phyloP scores from a whole-genome alignment of 2,329 filamentous ascomycete species.

The Neoscytalidium dimidiatum region DNA sequence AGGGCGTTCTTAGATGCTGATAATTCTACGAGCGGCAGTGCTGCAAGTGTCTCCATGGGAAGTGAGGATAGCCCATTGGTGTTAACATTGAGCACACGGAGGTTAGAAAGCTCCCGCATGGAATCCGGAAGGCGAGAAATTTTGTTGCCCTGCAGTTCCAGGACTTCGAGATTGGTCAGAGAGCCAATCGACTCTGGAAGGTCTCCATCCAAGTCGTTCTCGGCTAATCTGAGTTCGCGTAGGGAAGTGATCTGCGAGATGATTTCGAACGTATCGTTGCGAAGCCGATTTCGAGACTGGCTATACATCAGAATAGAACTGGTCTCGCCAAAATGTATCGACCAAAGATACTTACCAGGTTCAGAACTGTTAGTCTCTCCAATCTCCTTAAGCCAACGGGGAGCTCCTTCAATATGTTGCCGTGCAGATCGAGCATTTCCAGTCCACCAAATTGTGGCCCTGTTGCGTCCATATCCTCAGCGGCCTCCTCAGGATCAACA shows the following conservation, averaged over 20 bases:
- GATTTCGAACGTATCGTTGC: slow-evolving; percentile 69
- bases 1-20: slow-evolving; percentile 77
- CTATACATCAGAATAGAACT: slow-evolving; percentile 6
- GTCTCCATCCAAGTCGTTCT: slow-evolving; percentile 64
- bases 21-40: slow-evolving; percentile 72
- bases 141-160: slow-evolving; percentile 82
- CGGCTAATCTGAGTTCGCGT: slow-evolving; percentile 77
- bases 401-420: slow-evolving; percentile 72
- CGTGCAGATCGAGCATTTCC: slow-evolving; percentile 81
- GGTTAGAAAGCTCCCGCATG: slow-evolving; percentile 65
- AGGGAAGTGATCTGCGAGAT: slow-evolving; percentile 73
- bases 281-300: slow-evolving; percentile 78
- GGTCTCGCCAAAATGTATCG: background rate
- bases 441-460: slow-evolving; percentile 80
- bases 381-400: slow-evolving; percentile 77
- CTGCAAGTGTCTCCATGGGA: slow-evolving; percentile 68
- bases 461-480: slow-evolving; percentile 65
- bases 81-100: slow-evolving; percentile 77
- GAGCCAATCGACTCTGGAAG: slow-evolving; percentile 65
- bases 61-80: slow-evolving; percentile 70
- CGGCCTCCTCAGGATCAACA: slow-evolving; percentile 51
- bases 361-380: slow-evolving; percentile 74
- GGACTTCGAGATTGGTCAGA: slow-evolving; percentile 70
- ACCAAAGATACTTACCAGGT: slow-evolving; percentile 61
- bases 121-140: slow-evolving; percentile 70